Conservation (phyloP, 2,329 filamentous ascomycete genomes). For the Colletotrichum spinosum region DNA sequence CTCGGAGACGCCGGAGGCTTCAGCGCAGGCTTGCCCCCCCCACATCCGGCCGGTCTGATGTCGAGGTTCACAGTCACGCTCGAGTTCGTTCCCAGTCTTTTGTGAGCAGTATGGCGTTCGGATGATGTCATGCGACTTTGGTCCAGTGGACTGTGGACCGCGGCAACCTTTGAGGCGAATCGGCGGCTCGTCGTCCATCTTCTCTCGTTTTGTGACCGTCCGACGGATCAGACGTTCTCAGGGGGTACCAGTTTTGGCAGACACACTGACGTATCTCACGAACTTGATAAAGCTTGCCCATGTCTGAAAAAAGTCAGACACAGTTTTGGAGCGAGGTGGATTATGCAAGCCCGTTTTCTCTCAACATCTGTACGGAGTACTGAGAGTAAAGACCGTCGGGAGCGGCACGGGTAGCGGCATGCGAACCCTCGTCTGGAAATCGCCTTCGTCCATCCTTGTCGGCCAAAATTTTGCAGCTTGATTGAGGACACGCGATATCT, state of each 20-base stretch:
- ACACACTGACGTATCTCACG: constrained; percentile 7
- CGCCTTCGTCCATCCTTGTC: too few species aligned
- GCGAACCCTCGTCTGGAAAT: neutral
- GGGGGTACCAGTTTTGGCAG: too few species aligned
- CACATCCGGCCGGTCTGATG: constrained; percentile 21
- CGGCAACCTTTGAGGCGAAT: constrained; percentile 13
- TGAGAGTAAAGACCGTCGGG: neutral
- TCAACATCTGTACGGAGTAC: neutral
- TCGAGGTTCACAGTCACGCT: neutral
- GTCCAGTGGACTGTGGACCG: constrained; percentile 12
- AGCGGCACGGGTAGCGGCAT: constrained; percentile 10
- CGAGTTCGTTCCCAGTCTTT: neutral
- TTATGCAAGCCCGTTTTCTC: constrained; percentile 12
- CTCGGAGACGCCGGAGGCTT: neutral
- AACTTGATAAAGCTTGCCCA: constrained; percentile 28
- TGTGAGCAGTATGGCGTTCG: constrained; percentile 26
- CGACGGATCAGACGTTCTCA: constrained; percentile 7
- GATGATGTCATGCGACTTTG: constrained; percentile 34
- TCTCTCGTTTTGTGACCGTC: constrained; percentile 6
- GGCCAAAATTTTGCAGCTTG: too few species aligned
- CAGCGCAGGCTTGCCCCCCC: neutral
- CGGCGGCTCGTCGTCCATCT: neutral
- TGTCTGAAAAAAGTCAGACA: constrained; percentile 7
- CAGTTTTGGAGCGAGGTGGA: neutral
- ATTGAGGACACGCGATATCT: too few species aligned